Base-by-base conservation (phyloP, 768 basidiomycete species). In the Glaciozyma martinii region DNA sequence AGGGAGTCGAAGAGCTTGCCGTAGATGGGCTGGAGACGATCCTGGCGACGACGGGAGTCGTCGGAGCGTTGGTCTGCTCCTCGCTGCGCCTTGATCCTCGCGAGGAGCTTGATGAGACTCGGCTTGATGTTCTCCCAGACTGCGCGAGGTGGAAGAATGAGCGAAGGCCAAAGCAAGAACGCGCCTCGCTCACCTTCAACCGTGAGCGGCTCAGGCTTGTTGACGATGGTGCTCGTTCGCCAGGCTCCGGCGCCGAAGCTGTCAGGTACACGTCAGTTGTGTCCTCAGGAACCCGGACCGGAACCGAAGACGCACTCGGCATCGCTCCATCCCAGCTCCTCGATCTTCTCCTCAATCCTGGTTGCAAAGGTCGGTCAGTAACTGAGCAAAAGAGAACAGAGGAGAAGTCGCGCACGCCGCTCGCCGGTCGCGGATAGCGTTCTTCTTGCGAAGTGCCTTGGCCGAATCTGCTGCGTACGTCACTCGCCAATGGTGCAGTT, bases 111-210 rank as follows among this genome's bases (percentile, higher is more conserved):
- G 56, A 61, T 27, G 7, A 66, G 40, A 1, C 53, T 52, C 5
- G 58, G 25, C 49, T 62, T 29, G 56, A 62, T 52, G n/a, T 27
- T 19, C 19, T 49, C 37, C 61, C 61, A 62, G 56, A 52, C 61
- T 62, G 46, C 4, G 21, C 15, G 42, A 43, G 13, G 25, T 18
- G 8, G n/a, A 42, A 4, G 30, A 56, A 32, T 18, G 6, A 30
- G 52, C 15, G 18, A 30, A 10, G 4, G 33, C 13, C 18, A 19
- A 30, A 5, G 53, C n/a, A 32, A 27, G 5, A 1, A 16, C 1
- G 15, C 23, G 19, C 12, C 27, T 23, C 5, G 40, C 61, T 2
- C 16, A 62, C 61, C 12, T 10, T 47, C 54, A 30, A 56, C 46
- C 9, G 53, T 56, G 18, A 62, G 54, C 3, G 54, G 54, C 44